A percentile compares a stretch with the other conserved stretches of the same genome.
Conservation (phyloP, 2,329 filamentous ascomycete species). For the Diaporthe amygdali region DNA sequence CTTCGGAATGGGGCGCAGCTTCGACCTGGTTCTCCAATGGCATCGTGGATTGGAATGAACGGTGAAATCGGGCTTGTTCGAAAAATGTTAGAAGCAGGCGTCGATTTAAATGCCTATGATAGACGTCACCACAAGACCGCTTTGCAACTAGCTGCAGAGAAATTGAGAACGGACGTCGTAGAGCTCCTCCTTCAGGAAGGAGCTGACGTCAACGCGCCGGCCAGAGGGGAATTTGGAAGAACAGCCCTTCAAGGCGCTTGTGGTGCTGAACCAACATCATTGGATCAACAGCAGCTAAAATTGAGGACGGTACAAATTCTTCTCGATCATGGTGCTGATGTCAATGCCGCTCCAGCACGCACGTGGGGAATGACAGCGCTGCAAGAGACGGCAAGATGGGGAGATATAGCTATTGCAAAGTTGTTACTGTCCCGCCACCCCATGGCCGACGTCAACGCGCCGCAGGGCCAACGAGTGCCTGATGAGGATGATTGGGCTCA, state of each 20-base stretch:
- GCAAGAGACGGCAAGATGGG: background rate
- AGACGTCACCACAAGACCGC: background rate
- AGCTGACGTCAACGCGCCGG: background rate
- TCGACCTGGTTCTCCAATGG: background rate
- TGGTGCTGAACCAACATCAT: fast-evolving
- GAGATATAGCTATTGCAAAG: background rate
- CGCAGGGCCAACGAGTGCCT: background rate
- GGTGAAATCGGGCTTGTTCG: background rate
- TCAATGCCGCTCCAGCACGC: background rate
- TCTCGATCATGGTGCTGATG: background rate
- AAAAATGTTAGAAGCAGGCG: background rate
- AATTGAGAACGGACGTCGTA: background rate
- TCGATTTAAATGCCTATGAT: background rate
- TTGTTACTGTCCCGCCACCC: background rate
- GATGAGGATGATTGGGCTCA: background rate
- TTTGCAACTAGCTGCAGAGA: background rate
- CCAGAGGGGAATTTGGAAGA: background rate
- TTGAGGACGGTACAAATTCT: background rate
- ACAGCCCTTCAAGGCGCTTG: background rate
- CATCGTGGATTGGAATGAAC: background rate
- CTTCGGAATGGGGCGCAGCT: background rate
- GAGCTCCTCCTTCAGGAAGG: background rate
- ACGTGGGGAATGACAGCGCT: background rate
- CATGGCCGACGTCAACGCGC: background rate
- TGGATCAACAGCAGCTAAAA: background rate